phyloP scores from a whole-genome alignment of 1,284 basidiomycete species.

The Nidula niveotomentosa region DNA sequence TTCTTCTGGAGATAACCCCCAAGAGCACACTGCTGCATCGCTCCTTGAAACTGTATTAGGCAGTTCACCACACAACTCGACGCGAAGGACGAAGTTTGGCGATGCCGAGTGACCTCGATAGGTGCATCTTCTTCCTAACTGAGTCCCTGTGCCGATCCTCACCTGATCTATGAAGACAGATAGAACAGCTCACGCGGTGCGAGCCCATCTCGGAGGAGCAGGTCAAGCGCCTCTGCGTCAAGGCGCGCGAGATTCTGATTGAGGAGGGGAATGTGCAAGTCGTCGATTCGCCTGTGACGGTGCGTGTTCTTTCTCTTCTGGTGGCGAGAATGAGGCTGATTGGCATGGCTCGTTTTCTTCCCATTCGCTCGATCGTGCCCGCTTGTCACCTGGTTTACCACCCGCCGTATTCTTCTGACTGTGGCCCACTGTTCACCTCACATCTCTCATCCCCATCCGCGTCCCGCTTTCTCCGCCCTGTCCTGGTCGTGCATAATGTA shows the following conservation, averaged over 20 bases:
- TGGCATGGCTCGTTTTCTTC: slow-evolving; percentile 4
- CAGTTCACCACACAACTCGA: too few relatives aligned
- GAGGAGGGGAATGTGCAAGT: slow-evolving; percentile 98
- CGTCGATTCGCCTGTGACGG: slow-evolving; percentile 95
- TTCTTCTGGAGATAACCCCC: too few relatives aligned
- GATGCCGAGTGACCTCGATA: slow-evolving; percentile 5
- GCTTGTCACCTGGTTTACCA: too few relatives aligned
- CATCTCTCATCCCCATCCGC: too few relatives aligned
- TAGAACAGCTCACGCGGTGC: slow-evolving; percentile 87
- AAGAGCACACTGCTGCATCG: too few relatives aligned
- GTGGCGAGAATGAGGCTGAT: slow-evolving; percentile 3
- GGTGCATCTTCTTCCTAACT: not conserved
- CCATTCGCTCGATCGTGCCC: not conserved
- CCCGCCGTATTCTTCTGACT: too few relatives aligned
- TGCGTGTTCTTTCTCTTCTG: slow-evolving; percentile 36
- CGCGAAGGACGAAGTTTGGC: not conserved
- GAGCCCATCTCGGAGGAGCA: slow-evolving; percentile 92
- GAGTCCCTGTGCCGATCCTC: not conserved
- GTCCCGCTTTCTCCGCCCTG: too few relatives aligned
- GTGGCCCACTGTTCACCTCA: too few relatives aligned
- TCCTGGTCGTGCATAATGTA: too few relatives aligned
- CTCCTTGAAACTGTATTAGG: too few relatives aligned
- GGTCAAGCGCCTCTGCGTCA: slow-evolving; percentile 91
- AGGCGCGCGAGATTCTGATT: slow-evolving; percentile 94
- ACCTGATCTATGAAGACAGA: slow-evolving; percentile 52